Conservation (phyloP, 2,329 filamentous ascomycete genomes). For the Falciphora oryzae region DNA sequence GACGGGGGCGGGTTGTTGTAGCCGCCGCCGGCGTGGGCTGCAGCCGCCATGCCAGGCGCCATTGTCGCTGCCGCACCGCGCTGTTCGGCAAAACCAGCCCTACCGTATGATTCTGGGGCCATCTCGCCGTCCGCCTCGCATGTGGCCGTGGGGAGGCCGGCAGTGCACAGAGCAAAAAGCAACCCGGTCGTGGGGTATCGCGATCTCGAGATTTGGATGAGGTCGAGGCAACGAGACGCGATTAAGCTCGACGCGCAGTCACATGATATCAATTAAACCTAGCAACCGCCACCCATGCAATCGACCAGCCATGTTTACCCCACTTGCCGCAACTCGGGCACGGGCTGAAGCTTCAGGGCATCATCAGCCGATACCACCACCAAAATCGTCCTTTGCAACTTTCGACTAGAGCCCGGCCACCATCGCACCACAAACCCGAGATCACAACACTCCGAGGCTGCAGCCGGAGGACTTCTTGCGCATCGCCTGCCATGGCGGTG, state of each 20-base stretch:
- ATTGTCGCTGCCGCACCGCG: background rate
- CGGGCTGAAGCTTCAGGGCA: background rate
- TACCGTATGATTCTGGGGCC: slow-evolving; percentile 18
- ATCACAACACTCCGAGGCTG: background rate
- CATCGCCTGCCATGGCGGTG: slow-evolving; percentile 44
- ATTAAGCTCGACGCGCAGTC: slow-evolving; percentile 3
- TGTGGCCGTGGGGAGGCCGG: background rate
- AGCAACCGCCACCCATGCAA: background rate
- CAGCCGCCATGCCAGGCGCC: slow-evolving; percentile 2
- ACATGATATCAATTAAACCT: slow-evolving; percentile 6
- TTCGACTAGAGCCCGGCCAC: background rate
- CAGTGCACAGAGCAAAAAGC: background rate
- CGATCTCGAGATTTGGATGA: background rate
- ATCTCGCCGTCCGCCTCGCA: slow-evolving; percentile 14
- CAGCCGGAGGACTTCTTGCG: background rate
- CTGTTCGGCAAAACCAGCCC: slow-evolving; percentile 9
- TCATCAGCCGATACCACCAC: background rate
- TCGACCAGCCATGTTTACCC: background rate
- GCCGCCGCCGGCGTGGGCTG: slow-evolving; percentile 10
- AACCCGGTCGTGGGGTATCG: slow-evolving; percentile 1
- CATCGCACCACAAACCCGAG: background rate
- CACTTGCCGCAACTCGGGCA: background rate
- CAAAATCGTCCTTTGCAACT: background rate
- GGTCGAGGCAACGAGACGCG: background rate
- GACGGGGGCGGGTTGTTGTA: slow-evolving; percentile 55